phyloP scores from a whole-genome alignment of 805 yeast species.

The Ogataea angusta region DNA sequence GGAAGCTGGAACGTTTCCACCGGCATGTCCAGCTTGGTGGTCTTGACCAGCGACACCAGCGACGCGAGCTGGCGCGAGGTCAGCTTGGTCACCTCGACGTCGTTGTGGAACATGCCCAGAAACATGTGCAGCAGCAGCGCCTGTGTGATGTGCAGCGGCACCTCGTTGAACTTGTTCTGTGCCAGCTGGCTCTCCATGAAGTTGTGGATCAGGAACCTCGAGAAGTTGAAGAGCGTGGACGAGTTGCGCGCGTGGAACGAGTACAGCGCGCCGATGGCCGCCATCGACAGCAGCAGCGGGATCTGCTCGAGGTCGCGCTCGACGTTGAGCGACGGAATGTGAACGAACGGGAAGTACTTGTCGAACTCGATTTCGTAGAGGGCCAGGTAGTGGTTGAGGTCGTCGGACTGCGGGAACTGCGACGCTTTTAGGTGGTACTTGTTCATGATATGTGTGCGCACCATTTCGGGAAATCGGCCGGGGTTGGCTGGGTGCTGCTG shows the following conservation, averaged over 20 bases:
- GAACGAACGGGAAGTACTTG: constrained; percentile 81
- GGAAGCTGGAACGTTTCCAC: constrained; percentile 44
- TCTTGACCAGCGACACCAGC: constrained; percentile 50
- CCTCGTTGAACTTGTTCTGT: constrained; percentile 49
- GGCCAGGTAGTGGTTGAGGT: constrained; percentile 72
- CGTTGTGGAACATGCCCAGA: constrained; percentile 54
- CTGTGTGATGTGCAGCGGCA: constrained; percentile 54
- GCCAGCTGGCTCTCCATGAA: constrained; percentile 52
- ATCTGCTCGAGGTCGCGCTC: constrained; percentile 49
- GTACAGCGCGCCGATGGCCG: constrained; percentile 86
- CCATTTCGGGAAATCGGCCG: constrained; percentile 45
- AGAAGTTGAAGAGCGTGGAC: constrained; percentile 61
- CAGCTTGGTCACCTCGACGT: constrained; percentile 45
- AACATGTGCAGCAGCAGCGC: constrained; percentile 54
- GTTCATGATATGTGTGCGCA: constrained; percentile 51
- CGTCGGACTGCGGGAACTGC: constrained; percentile 73
- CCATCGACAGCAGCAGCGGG: constrained; percentile 74
- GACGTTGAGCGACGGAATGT: constrained; percentile 55
- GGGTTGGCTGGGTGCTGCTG: constrained; percentile 29
- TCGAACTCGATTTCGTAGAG: constrained; percentile 76
- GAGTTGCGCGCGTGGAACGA: constrained; percentile 79
- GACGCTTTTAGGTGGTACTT: constrained; percentile 51
- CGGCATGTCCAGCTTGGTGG: constrained; percentile 51
- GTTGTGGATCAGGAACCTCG: constrained; percentile 63
- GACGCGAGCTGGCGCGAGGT: constrained; percentile 53